Base-by-base conservation (phyloP, 169 alveolate genomes). In the Ichthyophthirius multifiliis region DNA sequence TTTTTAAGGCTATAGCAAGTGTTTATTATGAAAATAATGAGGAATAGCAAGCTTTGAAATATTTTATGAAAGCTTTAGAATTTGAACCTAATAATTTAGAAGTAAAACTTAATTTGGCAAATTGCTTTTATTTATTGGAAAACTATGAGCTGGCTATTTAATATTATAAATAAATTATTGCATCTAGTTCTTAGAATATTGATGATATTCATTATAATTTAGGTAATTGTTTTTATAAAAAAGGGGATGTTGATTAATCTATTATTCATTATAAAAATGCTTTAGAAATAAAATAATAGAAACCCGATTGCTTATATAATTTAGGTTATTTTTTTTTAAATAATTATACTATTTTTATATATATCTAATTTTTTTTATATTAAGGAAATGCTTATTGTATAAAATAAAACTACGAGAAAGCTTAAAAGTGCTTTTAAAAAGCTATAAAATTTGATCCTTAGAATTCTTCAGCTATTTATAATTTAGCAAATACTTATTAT, bases 401-500 rank as follows among this genome's bases (percentile, higher is more conserved):
- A 9, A 73, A 83, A 55, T 92, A 89, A 39, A 85, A 89, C 44
- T 93, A 90, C 44, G 74, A 84, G 41, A 90, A 88, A 45, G 96
- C 96, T 7, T 73, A 89, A n/a, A 83, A 78, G 12, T 89, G 88
- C 44, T 92, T 83, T 64, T 67, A 83, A 46, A 74, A 86, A 67
- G 93, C 88, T 9, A 37, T 92, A 41, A 71, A 89, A 41, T 62
- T 85, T 1, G 95, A 92, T 64, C 85, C 87, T 6, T 43, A 65
- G 15, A 75, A 88, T 41, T 48, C 94, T 31, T 93, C 93, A 27
- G 96, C 93, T 27, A 85, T 89, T 43, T 92, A 89, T 45, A 92
- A 90, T 47, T 75, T 90, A 15, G 96, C 93, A 15, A 92, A 92
- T 47, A 92, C 96, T 0, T 76, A 65, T 23, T 92, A 89, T 78